Conservation (phyloP, 176 grass and related monocot species). For the Coix lacrymajobi region DNA sequence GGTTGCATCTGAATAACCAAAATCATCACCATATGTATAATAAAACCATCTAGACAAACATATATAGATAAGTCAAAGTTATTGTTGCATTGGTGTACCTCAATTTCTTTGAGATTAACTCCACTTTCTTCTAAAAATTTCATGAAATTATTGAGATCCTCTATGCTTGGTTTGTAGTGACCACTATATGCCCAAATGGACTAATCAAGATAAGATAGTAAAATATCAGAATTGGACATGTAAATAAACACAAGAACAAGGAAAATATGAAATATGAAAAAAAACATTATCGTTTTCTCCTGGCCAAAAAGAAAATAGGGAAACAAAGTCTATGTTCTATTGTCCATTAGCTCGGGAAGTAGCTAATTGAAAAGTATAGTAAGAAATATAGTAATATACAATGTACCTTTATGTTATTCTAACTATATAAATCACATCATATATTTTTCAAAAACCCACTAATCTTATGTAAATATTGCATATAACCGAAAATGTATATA, state of each 20-base stretch:
- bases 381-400: background rate
- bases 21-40: background rate
- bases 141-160: slow-evolving; percentile 62
- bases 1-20: slow-evolving; percentile 39
- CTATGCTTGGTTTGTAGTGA: slow-evolving; percentile 74
- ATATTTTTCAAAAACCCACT: background rate
- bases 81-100: slow-evolving; percentile 40
- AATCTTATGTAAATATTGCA: background rate
- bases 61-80: background rate
- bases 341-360: background rate
- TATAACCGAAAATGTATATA: background rate
- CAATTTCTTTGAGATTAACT: slow-evolving; percentile 49
- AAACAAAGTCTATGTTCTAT: background rate
- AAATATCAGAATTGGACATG: background rate
- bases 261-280: background rate
- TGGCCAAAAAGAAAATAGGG: background rate
- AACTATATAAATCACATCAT: background rate
- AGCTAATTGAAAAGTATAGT: background rate
- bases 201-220: slow-evolving; percentile 22
- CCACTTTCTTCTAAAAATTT: slow-evolving; percentile 66
- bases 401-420: background rate
- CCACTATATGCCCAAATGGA: slow-evolving; percentile 86
- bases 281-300: background rate
- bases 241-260: background rate
- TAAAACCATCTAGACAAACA: background rate